Base-by-base conservation (phyloP, 441 rosid species). In the Daphne laureola region DNA sequence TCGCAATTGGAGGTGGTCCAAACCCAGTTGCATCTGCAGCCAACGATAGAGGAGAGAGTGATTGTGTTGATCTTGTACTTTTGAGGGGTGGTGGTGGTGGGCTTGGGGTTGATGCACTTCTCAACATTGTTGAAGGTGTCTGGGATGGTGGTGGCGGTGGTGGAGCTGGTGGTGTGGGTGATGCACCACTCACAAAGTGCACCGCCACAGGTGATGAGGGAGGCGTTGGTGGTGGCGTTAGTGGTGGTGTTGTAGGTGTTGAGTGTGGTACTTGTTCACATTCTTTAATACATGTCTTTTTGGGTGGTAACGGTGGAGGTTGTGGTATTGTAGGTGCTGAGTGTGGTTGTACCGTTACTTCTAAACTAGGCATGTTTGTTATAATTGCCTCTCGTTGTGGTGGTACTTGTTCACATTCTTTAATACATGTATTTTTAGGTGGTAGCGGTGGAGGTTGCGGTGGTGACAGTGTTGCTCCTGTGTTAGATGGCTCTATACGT, bases 21-120 rank as follows among this genome's bases (percentile, higher is more conserved):
- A 55, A 65, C 65, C 77, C 80, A 11, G 53, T 73, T 31, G 47
- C 60, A 17, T 44, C 49, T 43, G 68, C 67, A 55, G 41, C 45
- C 35, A 51, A 43, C 0, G 61, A 54, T 6, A 60, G 50, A 5
- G 84, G 68, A 0, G 62, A 73, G 18, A 61, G 66, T 2, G 58
- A 58, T 25, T 25, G 53, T 17, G 15, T 48, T 53, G 41, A 61
- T 25, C 11, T 17, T 7, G 55, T 21, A 2, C 15, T 5, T 9
- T 50, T 12, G 3, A 17, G 36, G 25, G 54, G 69, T n/a, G 71
- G 75, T 0, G 87, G 76, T 0, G 79, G 73, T 15, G 65, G 65
- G 5, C 58, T 70, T 1, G 78, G 64, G 12, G 70, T 66, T 4
- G 57, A 41, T 3, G 70, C 49, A 40, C 62, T 62, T 1, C 57